Base-by-base conservation (phyloP, 225 moss, liverwort and hornwort genomes). In the Polytrichum commune region DNA sequence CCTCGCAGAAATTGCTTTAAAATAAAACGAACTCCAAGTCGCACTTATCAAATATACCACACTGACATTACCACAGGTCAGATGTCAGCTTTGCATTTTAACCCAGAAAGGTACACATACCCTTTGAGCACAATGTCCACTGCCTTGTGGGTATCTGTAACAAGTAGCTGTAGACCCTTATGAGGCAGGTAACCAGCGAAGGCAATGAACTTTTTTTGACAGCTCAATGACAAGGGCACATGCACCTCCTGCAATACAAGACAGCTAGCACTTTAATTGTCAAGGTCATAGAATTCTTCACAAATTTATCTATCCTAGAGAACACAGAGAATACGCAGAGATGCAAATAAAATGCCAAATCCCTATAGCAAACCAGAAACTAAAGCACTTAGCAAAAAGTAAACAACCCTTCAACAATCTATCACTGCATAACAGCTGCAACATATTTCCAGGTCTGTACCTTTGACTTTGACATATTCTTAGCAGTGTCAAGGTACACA, bases 131-230 rank as follows among this genome's bases (percentile, higher is more conserved):
- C 85, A 62, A 76, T 69, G 60, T 95, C 94, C 33, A 93, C 97
- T 28, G 89, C 92, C 73, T 82, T 80, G 71, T 87, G 87, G 75
- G 92, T 86, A 75, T 98, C 91, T 23, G 75, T 81, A 66, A 93
- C 80, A 53, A 95, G 83, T 68, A 66, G 69, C 76, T 88, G 91
- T 68, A 95, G 60, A 54, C 97, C 97, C 83, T 93, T 91, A 75
- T 91, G 78, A 74, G 95, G 90, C 70, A 98, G 83, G 82, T 91
- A 98, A 76, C 90, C 92, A 84, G 97, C 97, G 78, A 90, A 95
- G 53, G 94, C 90, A 62, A 98, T 90, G 63, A 98, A 98, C 71
- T 93, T 94, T 35, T 95, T 88, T 83, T 98, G 97, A 65, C 91
- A 91, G 77, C 77, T 84, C 78, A 86, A 87, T 65, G 94, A 93